Percentiles rank a stretch among this genome's conserved stretches.
Evolutionary conservation across 805 yeast genomes (phyloP).

Genomic region (Maudiozyma turicensis): DNA sequence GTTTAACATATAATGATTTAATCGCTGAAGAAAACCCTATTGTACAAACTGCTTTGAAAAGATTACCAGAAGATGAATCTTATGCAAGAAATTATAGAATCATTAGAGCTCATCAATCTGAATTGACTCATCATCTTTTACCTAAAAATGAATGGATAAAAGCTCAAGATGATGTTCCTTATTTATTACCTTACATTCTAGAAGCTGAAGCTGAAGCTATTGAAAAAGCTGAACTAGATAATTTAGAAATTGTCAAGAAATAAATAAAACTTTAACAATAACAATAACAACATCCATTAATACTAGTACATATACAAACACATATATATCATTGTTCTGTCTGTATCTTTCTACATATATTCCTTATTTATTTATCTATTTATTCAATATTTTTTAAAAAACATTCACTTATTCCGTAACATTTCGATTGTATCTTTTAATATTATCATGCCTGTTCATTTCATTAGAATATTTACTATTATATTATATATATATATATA

Average conservation of each 20-base stretch:
- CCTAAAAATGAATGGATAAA: constrained; percentile 71
- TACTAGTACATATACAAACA: no score
- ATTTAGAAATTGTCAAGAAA: constrained; percentile 34
- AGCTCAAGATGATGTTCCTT: constrained; percentile 72
- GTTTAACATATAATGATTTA: constrained; percentile 84
- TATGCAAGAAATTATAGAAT: constrained; percentile 91
- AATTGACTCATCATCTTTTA: constrained; percentile 74
- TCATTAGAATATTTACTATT: no score
- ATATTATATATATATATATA: neutral
- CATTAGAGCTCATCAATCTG: constrained; percentile 82
- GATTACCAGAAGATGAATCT: constrained; percentile 75
- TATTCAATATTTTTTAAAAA: no score
- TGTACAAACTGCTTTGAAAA: constrained; percentile 75
- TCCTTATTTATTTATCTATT: no score
- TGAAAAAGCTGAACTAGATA: constrained; percentile 85
- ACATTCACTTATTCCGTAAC: no score
- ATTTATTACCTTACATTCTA: constrained; percentile 78
- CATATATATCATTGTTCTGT: no score
- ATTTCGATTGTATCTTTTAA: no score
- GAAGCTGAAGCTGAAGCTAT: constrained; percentile 90
- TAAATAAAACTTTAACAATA: neutral
- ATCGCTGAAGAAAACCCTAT: constrained; percentile 79
- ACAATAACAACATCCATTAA: neutral
- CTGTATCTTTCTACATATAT: no score
- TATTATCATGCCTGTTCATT: no score